Base-by-base conservation (phyloP, 345 rosid species). In the Populus pruinosa region DNA sequence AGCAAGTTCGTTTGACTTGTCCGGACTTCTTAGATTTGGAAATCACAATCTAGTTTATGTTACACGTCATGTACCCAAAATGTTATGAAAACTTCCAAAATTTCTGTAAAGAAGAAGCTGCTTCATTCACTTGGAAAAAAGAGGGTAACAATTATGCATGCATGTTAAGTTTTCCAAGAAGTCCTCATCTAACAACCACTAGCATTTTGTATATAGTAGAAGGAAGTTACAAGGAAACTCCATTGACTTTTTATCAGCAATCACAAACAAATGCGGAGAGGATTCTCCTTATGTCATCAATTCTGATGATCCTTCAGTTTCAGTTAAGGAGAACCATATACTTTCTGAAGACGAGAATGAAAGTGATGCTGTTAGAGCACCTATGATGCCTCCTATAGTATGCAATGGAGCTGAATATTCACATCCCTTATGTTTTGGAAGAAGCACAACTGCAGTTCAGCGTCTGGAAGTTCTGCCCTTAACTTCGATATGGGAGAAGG, bases 161-260 rank as follows among this genome's bases (percentile, higher is more conserved):
- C 78, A 78, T 64, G 43, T 80, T 85, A 38, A 85, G 79, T 74
- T 73, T 66, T 76, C 74, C 69, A 66, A 83, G 69, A 78, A 86
- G 73, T 86, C 77, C 87, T 59, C 77, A 83, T 74, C 77, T 38
- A 70, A 86, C 90, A 79, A 81, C 83, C 53, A 78, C 76, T 69
- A 74, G 80, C 72, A 75, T 70, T 78, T 81, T 79, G 99, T 93
- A 73, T 91, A 77, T 29, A 39, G 44, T 47, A 73, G 98, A 83
- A 89, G 87, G 87, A 90, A 84, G 59, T 80, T 71, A 67, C 76
- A n/a, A 36, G 77, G 76, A 69, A 79, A 78, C 41, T 53, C 78
- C 76, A 49, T 55, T 69, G 78, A 81, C 72, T 72, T 76, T 74
- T 78, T 72, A 76, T 73, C 87, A 71, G 83, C 43, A 70, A 73